These are phyloP conservation scores for Dactylellina leptospora DNA, from an alignment of 2,329 filamentous ascomycete species.

Conservation along the genomic window DNA sequence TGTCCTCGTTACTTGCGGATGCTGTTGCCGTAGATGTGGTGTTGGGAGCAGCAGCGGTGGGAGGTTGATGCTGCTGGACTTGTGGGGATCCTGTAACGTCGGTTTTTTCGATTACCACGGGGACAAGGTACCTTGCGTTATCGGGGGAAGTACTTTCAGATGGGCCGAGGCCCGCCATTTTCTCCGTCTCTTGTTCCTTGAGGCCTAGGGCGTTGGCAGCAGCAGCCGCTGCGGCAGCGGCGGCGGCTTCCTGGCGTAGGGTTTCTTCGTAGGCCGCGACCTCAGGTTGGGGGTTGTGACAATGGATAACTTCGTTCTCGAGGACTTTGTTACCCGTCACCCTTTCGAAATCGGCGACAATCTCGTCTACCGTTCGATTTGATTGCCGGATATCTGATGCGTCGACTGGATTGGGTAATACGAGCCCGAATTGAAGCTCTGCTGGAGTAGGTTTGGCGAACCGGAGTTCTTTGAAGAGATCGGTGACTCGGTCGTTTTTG, in stretches of 20 bases:
- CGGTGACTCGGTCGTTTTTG: slow-evolving; percentile 10
- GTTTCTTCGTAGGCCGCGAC: slow-evolving; percentile 42
- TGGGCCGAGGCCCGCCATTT: slow-evolving; percentile 46
- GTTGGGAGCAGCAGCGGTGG: not conserved
- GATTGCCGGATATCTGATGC: slow-evolving; percentile 12
- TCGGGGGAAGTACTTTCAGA: slow-evolving; percentile 52
- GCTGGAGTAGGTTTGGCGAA: slow-evolving; percentile 12
- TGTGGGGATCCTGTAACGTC: slow-evolving; percentile 50
- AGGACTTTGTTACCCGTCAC: slow-evolving; percentile 23
- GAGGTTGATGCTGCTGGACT: slow-evolving; percentile 9
- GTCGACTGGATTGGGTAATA: slow-evolving; percentile 20
- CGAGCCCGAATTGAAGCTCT: slow-evolving; percentile 33
- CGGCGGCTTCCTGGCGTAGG: slow-evolving; percentile 16
- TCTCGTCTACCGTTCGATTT: slow-evolving; percentile 18
- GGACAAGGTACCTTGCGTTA: slow-evolving; percentile 51
- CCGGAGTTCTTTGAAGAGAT: slow-evolving; percentile 36
- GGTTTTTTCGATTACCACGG: slow-evolving; percentile 53
- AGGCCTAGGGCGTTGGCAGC: slow-evolving; percentile 15
- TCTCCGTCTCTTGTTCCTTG: slow-evolving; percentile 36
- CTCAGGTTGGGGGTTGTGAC: slow-evolving; percentile 38
- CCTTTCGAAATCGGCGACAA: slow-evolving; percentile 33
- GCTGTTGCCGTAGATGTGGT: not conserved
- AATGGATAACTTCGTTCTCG: slow-evolving; percentile 25
- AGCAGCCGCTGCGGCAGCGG: slow-evolving; percentile 24
- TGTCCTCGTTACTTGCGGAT: slow-evolving; percentile 20